phyloP scores from a whole-genome alignment of 805 yeast genomes.

The Lachancea cidri region DNA sequence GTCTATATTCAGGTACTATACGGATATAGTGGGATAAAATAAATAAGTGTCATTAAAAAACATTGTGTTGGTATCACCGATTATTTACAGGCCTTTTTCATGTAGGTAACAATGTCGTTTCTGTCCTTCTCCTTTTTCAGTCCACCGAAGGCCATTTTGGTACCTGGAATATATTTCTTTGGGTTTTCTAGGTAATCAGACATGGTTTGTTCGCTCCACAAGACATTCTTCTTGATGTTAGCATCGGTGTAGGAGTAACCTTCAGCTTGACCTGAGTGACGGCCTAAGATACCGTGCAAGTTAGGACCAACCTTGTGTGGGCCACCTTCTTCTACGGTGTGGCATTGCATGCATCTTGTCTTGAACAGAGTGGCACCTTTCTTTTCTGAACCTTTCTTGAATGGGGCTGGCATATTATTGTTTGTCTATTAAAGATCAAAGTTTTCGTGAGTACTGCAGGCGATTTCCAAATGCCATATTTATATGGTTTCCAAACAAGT shows the following conservation, averaged over 20 bases:
- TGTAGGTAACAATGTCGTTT: slow-evolving; percentile 91
- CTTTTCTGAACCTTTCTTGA: slow-evolving; percentile 56
- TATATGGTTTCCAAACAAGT: slow-evolving; percentile 1
- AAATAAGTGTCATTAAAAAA: slow-evolving; percentile 3
- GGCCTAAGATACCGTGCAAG: slow-evolving; percentile 90
- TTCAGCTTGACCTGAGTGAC: slow-evolving; percentile 84
- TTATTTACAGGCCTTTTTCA: slow-evolving; percentile 50
- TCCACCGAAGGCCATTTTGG: slow-evolving; percentile 99
- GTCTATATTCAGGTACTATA: slow-evolving; percentile 3
- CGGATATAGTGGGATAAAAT: slow-evolving; percentile 1
- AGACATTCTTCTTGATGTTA: slow-evolving; percentile 91
- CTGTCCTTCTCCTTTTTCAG: slow-evolving; percentile 98
- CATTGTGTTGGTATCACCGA: not conserved
- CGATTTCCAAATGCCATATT: slow-evolving; percentile 6
- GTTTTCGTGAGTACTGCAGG: no score
- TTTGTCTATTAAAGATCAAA: not conserved
- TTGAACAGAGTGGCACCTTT: slow-evolving; percentile 98
- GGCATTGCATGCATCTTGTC: slow-evolving; percentile 99
- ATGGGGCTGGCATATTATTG: slow-evolving; percentile 23
- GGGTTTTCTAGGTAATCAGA: slow-evolving; percentile 97
- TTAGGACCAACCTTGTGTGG: slow-evolving; percentile 99
- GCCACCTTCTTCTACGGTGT: slow-evolving; percentile 93
- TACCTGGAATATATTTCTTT: slow-evolving; percentile 99
- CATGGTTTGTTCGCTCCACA: slow-evolving; percentile 84
- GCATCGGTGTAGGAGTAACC: slow-evolving; percentile 98